phyloP scores from a whole-genome alignment of 2,329 filamentous ascomycete species.

The Aspergillus sp. region DNA sequence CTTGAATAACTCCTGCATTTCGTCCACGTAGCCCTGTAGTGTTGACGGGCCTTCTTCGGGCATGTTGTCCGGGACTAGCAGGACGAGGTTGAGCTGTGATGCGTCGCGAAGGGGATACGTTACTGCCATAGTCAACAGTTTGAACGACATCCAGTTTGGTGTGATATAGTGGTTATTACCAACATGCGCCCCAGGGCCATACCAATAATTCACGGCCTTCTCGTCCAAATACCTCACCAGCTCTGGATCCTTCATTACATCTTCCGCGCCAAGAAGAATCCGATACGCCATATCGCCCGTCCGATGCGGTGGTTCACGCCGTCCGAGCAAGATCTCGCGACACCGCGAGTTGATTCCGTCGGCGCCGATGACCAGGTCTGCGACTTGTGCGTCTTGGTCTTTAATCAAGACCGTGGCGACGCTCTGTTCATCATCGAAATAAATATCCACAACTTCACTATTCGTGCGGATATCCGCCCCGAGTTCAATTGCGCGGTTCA shows the following conservation, averaged over 20 bases:
- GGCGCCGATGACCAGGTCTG: conserved; percentile 18
- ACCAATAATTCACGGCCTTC: conserved; percentile 34
- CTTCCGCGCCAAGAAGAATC: conserved; percentile 29
- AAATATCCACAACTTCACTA: background rate
- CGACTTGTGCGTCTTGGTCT: background rate
- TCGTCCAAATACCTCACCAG: conserved; percentile 27
- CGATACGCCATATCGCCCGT: conserved; percentile 40
- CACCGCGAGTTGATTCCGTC: conserved; percentile 25
- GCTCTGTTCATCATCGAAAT: background rate
- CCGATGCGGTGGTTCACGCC: conserved; percentile 25
- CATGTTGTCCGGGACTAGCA: conserved; percentile 27
- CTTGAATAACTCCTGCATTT: conserved; percentile 36
- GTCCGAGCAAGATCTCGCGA: conserved; percentile 25
- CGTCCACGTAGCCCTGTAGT: conserved; percentile 31
- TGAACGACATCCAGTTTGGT: too few relatives aligned
- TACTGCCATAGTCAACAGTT: conserved; percentile 12
- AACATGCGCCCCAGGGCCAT: conserved; percentile 34
- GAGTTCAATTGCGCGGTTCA: background rate
- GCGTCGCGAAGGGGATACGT: conserved; percentile 34
- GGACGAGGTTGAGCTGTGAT: conserved; percentile 36
- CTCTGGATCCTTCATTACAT: conserved; percentile 28
- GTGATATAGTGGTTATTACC: background rate
- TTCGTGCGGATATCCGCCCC: background rate
- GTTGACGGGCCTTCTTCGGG: conserved; percentile 25
- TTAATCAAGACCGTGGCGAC: background rate